Conservation (phyloP, 73 alveolate genomes). For the Urostyla sp. region DNA sequence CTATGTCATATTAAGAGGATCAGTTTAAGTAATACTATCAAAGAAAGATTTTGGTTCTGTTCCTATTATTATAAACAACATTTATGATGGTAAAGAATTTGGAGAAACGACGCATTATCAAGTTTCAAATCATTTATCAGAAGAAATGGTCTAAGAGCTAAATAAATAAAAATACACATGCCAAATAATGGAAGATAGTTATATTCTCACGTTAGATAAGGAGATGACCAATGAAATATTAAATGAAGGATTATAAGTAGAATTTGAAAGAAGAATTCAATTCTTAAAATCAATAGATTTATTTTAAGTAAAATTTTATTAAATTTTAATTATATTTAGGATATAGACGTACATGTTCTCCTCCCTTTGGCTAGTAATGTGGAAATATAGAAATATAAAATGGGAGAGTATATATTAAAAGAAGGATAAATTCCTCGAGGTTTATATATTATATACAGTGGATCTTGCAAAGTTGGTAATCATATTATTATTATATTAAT, state of each 20-base stretch:
- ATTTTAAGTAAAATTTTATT: constrained; percentile 11
- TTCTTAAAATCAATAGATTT: constrained; percentile 52
- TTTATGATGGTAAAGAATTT: constrained; percentile 57
- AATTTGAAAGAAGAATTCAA: constrained; percentile 50
- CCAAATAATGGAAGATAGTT: constrained; percentile 26
- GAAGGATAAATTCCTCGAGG: constrained; percentile 72
- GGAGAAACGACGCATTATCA: constrained; percentile 46
- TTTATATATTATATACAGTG: constrained; percentile 33
- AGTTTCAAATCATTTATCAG: constrained; percentile 34
- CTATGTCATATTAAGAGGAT: constrained; percentile 43
- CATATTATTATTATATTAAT: too few relatives aligned
- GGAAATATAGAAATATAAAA: constrained; percentile 16
- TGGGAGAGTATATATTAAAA: constrained; percentile 64
- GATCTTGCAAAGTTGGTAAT: constrained; percentile 61
- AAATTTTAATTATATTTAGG: not conserved
- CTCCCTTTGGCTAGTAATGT: constrained; percentile 65
- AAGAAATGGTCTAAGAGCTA: constrained; percentile 19
- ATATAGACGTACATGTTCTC: constrained; percentile 57
- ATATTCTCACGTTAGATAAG: constrained; percentile 38
- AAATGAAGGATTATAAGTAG: constrained; percentile 15
- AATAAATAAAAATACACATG: constrained; percentile 42
- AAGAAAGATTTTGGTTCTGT: constrained; percentile 46
- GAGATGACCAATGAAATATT: constrained; percentile 19
- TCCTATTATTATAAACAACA: constrained; percentile 35
- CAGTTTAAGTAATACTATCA: constrained; percentile 28